Conservation (phyloP, 371 early-diverging fungal species). For the Syncephalastrum sp. region DNA sequence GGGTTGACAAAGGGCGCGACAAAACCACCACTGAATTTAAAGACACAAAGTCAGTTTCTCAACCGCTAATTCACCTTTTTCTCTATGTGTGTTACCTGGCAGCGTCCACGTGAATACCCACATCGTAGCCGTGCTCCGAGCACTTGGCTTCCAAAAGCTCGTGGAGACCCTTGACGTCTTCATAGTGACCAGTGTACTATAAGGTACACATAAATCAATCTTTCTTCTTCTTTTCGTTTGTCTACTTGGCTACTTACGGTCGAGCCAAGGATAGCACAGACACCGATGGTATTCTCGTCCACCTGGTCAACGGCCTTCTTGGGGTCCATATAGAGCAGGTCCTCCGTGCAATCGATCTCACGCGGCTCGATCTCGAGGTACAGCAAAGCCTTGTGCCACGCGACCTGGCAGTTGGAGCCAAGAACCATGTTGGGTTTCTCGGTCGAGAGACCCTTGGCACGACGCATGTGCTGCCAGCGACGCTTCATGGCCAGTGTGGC, state of each 20-base stretch:
- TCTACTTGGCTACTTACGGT: slow-evolving; percentile 38
- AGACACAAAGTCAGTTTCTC: not conserved
- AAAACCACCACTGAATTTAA: slow-evolving; percentile 61
- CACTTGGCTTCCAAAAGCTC: slow-evolving; percentile 58
- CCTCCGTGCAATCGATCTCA: slow-evolving; percentile 51
- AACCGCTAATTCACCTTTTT: not conserved
- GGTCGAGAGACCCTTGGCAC: slow-evolving; percentile 53
- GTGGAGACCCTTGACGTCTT: slow-evolving; percentile 65
- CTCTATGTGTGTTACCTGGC: slow-evolving; percentile 42
- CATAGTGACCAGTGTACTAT: slow-evolving; percentile 79
- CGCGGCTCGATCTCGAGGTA: slow-evolving; percentile 71
- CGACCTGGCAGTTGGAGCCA: slow-evolving; percentile 72
- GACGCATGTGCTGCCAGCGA: slow-evolving; percentile 60
- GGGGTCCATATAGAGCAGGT: slow-evolving; percentile 56
- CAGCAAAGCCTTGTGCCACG: slow-evolving; percentile 43
- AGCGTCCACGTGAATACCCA: slow-evolving; percentile 79
- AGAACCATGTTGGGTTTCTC: slow-evolving; percentile 71
- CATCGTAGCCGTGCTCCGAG: slow-evolving; percentile 53
- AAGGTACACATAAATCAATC: not conserved
- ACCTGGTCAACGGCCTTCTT: slow-evolving; percentile 55
- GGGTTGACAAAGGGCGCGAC: slow-evolving; percentile 77
- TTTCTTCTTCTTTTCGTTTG: not conserved
- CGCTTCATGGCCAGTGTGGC: slow-evolving; percentile 72
- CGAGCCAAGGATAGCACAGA: slow-evolving; percentile 68
- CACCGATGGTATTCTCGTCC: slow-evolving; percentile 81